Evolutionary conservation across 2,329 filamentous ascomycete genomes (phyloP).

Genomic region (Conoideocrella luteorostrata): DNA sequence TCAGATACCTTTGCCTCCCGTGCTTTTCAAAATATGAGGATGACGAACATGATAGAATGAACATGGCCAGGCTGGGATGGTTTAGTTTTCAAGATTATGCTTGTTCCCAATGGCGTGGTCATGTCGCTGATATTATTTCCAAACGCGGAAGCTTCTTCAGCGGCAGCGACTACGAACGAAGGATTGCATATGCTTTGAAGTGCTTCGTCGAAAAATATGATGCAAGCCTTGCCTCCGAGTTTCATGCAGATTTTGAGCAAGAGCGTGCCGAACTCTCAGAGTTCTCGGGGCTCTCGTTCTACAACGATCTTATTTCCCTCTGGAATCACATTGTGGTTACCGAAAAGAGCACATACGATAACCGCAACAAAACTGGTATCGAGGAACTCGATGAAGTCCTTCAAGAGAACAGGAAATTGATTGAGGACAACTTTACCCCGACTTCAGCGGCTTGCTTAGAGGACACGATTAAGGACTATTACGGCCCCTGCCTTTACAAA

Average conservation of each 20-base stretch:
- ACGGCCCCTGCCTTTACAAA: constrained; percentile 34
- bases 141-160: constrained; percentile 7
- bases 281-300: too few species aligned
- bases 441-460: constrained; percentile 20
- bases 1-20: constrained; percentile 26
- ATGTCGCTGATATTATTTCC: neutral
- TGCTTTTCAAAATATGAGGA: constrained; percentile 23
- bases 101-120: neutral
- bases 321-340: neutral
- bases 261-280: too few species aligned
- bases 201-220: too few species aligned
- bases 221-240: too few species aligned
- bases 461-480: constrained; percentile 20
- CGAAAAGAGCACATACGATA: neutral
- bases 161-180: neutral
- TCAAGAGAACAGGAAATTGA: neutral
- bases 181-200: too few species aligned
- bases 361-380: neutral
- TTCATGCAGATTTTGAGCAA: too few species aligned
- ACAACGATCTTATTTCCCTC: too few species aligned
- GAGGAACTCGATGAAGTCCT: neutral
- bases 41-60: constrained; percentile 7
- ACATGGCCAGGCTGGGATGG: constrained; percentile 17
- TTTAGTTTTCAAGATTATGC: constrained; percentile 35
- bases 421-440: neutral